Evolutionary conservation across 768 basidiomycete species (phyloP), one percentile per base, ranked within the genome.

Genomic region (Calocera viscosa): DNA sequence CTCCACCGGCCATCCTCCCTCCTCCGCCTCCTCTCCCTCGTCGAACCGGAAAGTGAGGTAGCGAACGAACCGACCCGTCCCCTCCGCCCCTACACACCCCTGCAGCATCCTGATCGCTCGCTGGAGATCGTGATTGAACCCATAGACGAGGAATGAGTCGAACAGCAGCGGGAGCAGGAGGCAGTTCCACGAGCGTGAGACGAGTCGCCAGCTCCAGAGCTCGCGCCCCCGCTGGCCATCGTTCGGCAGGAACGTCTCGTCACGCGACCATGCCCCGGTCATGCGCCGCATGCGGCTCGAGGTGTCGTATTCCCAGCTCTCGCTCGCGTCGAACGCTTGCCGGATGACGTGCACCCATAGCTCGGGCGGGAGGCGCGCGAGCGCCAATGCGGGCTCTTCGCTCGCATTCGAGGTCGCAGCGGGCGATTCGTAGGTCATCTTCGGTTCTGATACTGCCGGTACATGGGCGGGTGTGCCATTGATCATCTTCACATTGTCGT

Each of bases 281-380:
- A 60, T 12, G 26, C 14, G 10, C 16, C 53, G 53, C 53, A 60
- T 60, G 5, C 53, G 53, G 22, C 53, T 60, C 26, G 53, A 16
- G 24, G 53, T 60, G 53, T 60, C 53, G 53, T 60, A 60, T 32
- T 2, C 16, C 53, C 53, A 60, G 53, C 53, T 60, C 30, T 60
- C 53, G 53, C 53, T 60, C 53, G 10, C 24, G 53, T 60, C 53
- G 30, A 60, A 60, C 26, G 53, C 53, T 19, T 60, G 53, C 7
- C 53, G 53, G 53, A 60, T 11, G 53, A 60, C 22, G 30, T 60
- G 53, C 26, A 60, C 53, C 53, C 53, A 60, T 19, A 60, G 14
- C 53, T 60, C 53, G 53, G 53, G 24, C 22, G 53, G 53, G 53
- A 60, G 53, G 26, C 30, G 53, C 11, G 24, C 53, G 43, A 47